Evolutionary conservation across 805 yeast genomes (phyloP).

Genomic region (Candida germanica): DNA sequence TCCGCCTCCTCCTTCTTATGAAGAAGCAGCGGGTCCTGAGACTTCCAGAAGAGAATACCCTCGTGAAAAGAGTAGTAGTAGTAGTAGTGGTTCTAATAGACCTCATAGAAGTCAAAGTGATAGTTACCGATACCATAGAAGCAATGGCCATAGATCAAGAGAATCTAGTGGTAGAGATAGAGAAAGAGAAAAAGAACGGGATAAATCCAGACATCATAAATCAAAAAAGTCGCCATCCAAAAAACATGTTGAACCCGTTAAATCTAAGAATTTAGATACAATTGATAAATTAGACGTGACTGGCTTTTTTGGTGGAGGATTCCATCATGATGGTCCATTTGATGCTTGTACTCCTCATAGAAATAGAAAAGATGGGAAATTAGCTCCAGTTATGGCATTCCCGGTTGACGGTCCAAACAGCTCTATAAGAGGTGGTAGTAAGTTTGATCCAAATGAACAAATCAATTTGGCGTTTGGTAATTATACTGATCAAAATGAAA

Average conservation of each 20-base stretch:
- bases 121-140: conserved; percentile 10
- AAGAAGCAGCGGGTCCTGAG: conserved; percentile 60
- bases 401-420: conserved; percentile 94
- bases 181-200: conserved; percentile 16
- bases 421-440: conserved; percentile 68
- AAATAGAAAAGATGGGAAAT: conserved; percentile 65
- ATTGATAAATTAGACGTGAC: conserved; percentile 96
- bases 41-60: conserved; percentile 47
- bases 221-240: conserved; percentile 31
- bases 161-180: conserved; percentile 15
- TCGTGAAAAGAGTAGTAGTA: conserved; percentile 41
- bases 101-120: conserved; percentile 17
- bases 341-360: conserved; percentile 98
- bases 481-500: conserved; percentile 45
- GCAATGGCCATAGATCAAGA: conserved; percentile 13
- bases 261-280: conserved; percentile 79
- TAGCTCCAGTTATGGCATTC: conserved; percentile 93
- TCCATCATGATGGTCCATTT: conserved; percentile 98
- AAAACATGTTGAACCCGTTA: conserved; percentile 42
- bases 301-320: conserved; percentile 87
- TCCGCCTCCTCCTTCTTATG: conserved; percentile 64
- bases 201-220: conserved; percentile 10
- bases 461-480: conserved; percentile 78
- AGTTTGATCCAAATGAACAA: conserved; percentile 46
- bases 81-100: conserved; percentile 6